These are phyloP conservation scores for Kuraishia piskuri DNA, from an alignment of 805 yeast genomes.

Conservation along the genomic window DNA sequence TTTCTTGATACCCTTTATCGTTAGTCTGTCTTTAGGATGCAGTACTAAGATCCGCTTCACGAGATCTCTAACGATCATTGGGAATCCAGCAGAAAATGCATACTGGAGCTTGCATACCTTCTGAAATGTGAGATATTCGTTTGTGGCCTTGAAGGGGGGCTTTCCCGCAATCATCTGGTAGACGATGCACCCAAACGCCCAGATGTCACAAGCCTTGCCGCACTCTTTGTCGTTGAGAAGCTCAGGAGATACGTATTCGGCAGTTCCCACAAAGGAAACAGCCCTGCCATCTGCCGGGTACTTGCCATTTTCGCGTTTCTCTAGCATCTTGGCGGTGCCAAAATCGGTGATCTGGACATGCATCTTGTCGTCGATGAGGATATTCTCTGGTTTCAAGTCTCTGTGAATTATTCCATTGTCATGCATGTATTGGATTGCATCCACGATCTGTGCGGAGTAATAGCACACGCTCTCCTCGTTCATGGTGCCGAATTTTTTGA, in stretches of 20 bases:
- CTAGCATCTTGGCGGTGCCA: conserved; percentile 73
- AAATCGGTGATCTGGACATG: conserved; percentile 71
- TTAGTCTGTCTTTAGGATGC: conserved; percentile 55
- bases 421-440: conserved; percentile 67
- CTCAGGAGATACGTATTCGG: conserved; percentile 80
- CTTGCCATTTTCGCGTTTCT: conserved; percentile 37
- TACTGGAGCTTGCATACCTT: conserved; percentile 72
- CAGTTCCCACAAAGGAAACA: conserved; percentile 79
- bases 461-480: conserved; percentile 62
- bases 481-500: conserved; percentile 62
- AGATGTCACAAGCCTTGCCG: conserved; percentile 51
- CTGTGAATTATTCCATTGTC: conserved; percentile 74
- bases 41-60: conserved; percentile 60
- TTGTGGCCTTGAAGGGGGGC: conserved; percentile 78
- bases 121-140: conserved; percentile 75
- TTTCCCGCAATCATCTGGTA: conserved; percentile 59
- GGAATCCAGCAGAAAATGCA: conserved; percentile 83
- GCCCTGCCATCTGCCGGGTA: conserved; percentile 66
- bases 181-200: conserved; percentile 56
- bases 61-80: conserved; percentile 61
- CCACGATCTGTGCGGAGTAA: conserved; percentile 66
- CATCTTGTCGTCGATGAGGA: conserved; percentile 51
- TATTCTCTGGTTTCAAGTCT: conserved; percentile 84
- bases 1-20: conserved; percentile 44
- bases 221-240: conserved; percentile 62